A percentile compares a stretch with the other conserved stretches of the same genome.
Evolutionary conservation across 345 rosid genomes (phyloP).

Genomic region (Gossypium anomalum): DNA sequence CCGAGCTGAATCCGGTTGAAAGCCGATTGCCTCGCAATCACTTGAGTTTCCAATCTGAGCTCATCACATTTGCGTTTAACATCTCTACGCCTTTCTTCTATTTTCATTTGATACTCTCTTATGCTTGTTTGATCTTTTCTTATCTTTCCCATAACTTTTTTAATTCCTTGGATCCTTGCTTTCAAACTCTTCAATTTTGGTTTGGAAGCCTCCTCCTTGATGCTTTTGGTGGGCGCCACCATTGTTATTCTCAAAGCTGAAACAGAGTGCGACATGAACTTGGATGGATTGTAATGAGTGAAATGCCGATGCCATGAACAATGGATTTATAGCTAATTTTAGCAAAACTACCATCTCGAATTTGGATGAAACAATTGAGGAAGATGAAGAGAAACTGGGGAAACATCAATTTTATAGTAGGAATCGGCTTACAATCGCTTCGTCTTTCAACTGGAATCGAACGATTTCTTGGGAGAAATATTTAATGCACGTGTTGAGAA

Average conservation of each 20-base stretch:
- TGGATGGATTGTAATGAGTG: neutral
- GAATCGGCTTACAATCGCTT: neutral
- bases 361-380: neutral
- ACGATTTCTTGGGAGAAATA: no score
- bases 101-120: neutral
- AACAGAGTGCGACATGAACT: neutral
- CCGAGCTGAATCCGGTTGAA: neutral
- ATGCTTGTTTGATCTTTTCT: neutral
- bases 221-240: neutral
- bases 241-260: neutral
- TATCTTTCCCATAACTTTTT: neutral
- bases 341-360: neutral
- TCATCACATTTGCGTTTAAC: neutral
- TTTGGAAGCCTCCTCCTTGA: neutral
- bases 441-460: no score
- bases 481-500: no score
- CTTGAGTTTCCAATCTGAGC: neutral
- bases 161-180: neutral
- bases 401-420: no score
- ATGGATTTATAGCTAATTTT: neutral
- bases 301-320: neutral
- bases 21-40: neutral
- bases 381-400: neutral
- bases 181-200: neutral
- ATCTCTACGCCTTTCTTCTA: neutral